Evolutionary conservation across 2,329 filamentous ascomycete genomes (phyloP).

Genomic region (Canariomyces notabilis): DNA sequence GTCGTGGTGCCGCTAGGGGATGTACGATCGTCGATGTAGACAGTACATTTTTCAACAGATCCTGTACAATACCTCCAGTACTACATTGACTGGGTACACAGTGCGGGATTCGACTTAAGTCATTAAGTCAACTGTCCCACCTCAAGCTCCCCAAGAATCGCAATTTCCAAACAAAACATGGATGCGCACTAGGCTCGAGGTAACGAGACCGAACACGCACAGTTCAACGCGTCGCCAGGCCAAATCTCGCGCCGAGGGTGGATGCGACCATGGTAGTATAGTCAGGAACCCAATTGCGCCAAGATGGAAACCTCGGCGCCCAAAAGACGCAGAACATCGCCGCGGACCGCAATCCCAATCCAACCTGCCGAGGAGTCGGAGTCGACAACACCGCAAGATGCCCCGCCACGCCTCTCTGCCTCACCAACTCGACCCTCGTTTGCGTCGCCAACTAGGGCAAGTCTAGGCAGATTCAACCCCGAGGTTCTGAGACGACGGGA

Average conservation of each 20-base stretch:
- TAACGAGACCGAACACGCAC: background rate
- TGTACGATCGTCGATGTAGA: too few relatives aligned
- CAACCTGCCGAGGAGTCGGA: constrained; percentile 17
- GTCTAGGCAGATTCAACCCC: constrained; percentile 56
- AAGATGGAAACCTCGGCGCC: constrained; percentile 53
- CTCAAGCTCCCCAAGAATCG: background rate
- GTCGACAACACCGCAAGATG: constrained; percentile 28
- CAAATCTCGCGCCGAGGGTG: constrained; percentile 2
- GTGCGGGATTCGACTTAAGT: background rate
- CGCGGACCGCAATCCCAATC: constrained; percentile 42
- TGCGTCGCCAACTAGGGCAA: constrained; percentile 62
- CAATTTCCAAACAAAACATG: constrained; percentile 15
- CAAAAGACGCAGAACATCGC: constrained; percentile 61
- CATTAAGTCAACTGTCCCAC: background rate
- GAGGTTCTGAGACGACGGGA: constrained; percentile 46
- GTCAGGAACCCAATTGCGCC: constrained; percentile 7
- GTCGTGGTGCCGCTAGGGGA: too few relatives aligned
- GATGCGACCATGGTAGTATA: constrained; percentile 16
- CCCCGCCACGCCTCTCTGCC: constrained; percentile 30
- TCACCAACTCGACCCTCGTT: constrained; percentile 48
- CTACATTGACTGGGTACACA: too few relatives aligned
- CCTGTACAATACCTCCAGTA: too few relatives aligned
- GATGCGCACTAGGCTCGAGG: constrained; percentile 1
- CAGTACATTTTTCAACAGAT: too few relatives aligned
- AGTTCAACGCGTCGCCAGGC: constrained; percentile 19